Evolutionary conservation across 148 eudicot genomes (phyloP).

Genomic region (Chenopodium formosanum): DNA sequence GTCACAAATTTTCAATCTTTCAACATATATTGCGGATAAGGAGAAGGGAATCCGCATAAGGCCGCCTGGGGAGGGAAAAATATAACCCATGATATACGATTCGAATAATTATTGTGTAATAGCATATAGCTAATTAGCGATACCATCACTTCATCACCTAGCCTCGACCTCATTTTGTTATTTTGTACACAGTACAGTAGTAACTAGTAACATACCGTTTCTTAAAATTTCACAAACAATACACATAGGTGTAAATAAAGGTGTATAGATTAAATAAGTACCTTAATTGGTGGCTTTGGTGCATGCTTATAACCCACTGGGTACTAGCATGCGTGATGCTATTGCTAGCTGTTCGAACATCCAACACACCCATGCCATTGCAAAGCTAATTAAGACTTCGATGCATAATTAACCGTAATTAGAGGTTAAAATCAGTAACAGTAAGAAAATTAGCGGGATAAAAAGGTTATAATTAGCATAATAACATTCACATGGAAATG

Average conservation of each 20-base stretch:
- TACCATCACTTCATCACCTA: no score
- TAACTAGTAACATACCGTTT: no score
- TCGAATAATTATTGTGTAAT: no score
- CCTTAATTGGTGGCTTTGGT: neutral
- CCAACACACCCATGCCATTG: neutral
- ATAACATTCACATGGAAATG: slow-evolving; percentile 16
- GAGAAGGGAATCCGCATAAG: no score
- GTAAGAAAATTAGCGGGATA: neutral
- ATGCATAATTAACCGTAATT: neutral
- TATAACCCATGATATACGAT: no score
- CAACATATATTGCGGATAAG: no score
- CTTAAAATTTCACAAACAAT: no score
- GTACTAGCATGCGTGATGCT: neutral
- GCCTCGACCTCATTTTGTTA: no score
- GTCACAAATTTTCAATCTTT: no score
- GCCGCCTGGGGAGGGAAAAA: no score
- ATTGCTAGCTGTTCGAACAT: neutral
- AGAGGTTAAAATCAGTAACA: neutral
- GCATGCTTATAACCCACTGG: neutral
- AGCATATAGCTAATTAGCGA: no score
- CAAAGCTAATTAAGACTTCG: neutral
- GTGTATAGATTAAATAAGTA: neutral
- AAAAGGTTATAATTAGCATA: neutral
- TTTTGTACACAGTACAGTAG: no score
- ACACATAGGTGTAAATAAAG: neutral